Percentiles rank a stretch among this genome's conserved stretches.
Evolutionary conservation across 768 basidiomycete genomes (phyloP).

Genomic region (Lanmaoa rubissima): DNA sequence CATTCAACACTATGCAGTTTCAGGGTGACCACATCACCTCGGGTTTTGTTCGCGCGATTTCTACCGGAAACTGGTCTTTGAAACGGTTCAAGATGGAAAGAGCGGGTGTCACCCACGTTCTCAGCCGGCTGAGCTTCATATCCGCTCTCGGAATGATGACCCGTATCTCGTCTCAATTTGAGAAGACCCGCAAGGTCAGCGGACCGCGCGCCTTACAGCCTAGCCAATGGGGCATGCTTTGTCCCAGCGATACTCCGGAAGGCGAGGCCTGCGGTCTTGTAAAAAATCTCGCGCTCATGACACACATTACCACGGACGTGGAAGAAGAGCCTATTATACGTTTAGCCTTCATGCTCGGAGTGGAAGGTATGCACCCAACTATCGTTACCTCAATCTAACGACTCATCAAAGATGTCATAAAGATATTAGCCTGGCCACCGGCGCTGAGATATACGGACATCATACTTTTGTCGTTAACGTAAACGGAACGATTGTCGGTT

Average conservation of each 20-base stretch:
- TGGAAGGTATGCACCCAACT: slow-evolving; percentile 67
- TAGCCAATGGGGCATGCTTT: slow-evolving; percentile 98
- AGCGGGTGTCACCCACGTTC: slow-evolving; percentile 96
- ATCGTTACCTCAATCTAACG: slow-evolving; percentile 9
- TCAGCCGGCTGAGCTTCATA: slow-evolving; percentile 93
- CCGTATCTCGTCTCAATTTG: slow-evolving; percentile 96
- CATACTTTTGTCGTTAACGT: slow-evolving; percentile 94
- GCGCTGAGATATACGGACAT: slow-evolving; percentile 93
- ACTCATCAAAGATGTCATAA: slow-evolving; percentile 14
- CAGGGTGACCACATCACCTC: slow-evolving; percentile 95
- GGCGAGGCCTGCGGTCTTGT: slow-evolving; percentile 99
- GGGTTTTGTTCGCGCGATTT: slow-evolving; percentile 95
- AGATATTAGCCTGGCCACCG: slow-evolving; percentile 92
- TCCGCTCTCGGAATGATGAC: slow-evolving; percentile 99
- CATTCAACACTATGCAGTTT: slow-evolving; percentile 91
- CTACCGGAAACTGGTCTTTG: slow-evolving; percentile 98
- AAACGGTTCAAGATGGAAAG: slow-evolving; percentile 99
- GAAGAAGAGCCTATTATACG: slow-evolving; percentile 92
- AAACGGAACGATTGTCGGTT: slow-evolving; percentile 93
- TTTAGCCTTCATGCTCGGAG: slow-evolving; percentile 91
- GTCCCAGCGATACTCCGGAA: slow-evolving; percentile 98
- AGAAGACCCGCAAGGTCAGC: slow-evolving; percentile 98
- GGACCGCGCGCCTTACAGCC: slow-evolving; percentile 96
- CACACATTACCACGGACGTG: slow-evolving; percentile 98
- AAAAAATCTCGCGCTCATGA: slow-evolving; percentile 98